Evolutionary conservation across 257 asterid species (phyloP).

Genomic region (Rauvolfia tetraphylla): DNA sequence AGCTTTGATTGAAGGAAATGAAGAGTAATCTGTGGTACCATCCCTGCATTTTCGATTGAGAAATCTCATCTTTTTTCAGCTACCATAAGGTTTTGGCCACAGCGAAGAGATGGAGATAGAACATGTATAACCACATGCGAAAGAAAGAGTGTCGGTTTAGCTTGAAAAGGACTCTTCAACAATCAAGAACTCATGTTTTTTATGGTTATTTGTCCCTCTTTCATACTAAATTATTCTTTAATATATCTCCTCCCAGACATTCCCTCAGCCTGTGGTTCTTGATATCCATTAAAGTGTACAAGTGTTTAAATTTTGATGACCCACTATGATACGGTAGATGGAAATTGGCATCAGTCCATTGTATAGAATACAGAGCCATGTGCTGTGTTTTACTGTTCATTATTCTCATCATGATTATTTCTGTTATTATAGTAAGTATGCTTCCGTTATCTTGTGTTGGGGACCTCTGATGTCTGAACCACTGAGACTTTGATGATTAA

Average conservation of each 20-base stretch:
- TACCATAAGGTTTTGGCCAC: not conserved
- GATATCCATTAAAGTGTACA: not conserved
- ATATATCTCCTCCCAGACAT: slow-evolving; percentile 3
- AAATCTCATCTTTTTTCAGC: slow-evolving; percentile 7
- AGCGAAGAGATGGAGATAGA: slow-evolving; percentile 22
- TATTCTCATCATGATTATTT: not conserved
- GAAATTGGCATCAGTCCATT: not conserved
- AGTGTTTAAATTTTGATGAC: not conserved
- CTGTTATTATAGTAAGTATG: not conserved
- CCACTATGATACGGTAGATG: not conserved
- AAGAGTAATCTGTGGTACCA: not conserved
- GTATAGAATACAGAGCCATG: not conserved
- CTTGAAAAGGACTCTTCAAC: slow-evolving; percentile 27
- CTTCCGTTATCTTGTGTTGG: not conserved
- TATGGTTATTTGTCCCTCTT: slow-evolving; percentile 3
- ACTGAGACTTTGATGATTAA: slow-evolving; percentile 7
- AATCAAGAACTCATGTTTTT: slow-evolving; percentile 11
- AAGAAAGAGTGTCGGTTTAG: not conserved
- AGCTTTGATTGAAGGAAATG: not conserved
- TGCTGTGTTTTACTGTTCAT: not conserved
- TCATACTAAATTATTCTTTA: not conserved
- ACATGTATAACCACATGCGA: slow-evolving; percentile 21
- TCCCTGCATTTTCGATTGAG: slow-evolving; percentile 2
- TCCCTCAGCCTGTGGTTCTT: slow-evolving; percentile 4
- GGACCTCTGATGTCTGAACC: not conserved